Conservation (phyloP, 1,139 yeast species). For the Pichia sp. region DNA sequence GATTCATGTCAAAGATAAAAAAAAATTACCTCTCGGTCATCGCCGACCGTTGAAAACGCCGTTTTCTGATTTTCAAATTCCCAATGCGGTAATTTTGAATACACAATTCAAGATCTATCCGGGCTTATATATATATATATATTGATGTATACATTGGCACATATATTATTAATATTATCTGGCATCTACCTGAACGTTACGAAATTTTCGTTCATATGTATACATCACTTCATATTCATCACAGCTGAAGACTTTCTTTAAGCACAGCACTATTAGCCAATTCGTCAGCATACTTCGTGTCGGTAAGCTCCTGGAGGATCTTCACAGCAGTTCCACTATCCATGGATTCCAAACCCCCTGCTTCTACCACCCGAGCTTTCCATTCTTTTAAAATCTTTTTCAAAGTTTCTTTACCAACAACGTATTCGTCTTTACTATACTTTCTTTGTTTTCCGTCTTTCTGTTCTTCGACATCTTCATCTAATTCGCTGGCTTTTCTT, state of each 20-base stretch:
- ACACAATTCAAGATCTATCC: no score
- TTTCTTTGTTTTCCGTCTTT: conserved; percentile 39
- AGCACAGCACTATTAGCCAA: conserved; percentile 17
- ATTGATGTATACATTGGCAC: no score
- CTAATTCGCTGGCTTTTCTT: conserved; percentile 84
- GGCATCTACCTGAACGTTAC: no score
- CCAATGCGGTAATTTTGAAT: conserved; percentile 1
- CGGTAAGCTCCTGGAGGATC: conserved; percentile 36
- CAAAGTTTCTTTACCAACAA: conserved; percentile 50
- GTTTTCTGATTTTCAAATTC: no score
- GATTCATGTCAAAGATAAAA: not conserved
- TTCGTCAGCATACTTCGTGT: conserved; percentile 18
- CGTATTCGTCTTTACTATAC: conserved; percentile 48
- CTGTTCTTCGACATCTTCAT: conserved; percentile 48
- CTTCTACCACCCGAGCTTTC: conserved; percentile 43
- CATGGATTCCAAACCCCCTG: conserved; percentile 32
- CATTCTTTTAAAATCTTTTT: conserved; percentile 55
- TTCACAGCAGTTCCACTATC: conserved; percentile 35
- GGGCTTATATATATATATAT: no score
- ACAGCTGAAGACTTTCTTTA: conserved; percentile 18
- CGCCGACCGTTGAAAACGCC: no score
- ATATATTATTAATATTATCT: no score
- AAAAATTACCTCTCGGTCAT: conserved; percentile 1
- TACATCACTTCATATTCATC: no score
- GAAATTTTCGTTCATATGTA: no score